phyloP scores from a whole-genome alignment of 768 basidiomycete genomes.

The Boletus pseudopeckii region DNA sequence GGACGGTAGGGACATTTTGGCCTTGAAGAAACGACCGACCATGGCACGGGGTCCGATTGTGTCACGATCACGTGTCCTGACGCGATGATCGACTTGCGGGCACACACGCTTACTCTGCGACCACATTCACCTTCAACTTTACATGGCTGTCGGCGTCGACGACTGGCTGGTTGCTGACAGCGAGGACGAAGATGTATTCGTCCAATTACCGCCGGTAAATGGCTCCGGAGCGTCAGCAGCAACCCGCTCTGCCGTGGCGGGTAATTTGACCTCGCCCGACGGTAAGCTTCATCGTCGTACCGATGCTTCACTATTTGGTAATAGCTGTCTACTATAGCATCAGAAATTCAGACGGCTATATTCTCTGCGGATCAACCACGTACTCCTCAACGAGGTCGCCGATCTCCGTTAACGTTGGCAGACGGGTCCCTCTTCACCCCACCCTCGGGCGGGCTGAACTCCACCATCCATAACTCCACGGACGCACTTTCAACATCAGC shows the following conservation, averaged over 20 bases:
- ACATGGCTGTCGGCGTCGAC: slow-evolving; percentile 15
- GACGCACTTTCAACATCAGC: slow-evolving; percentile 2
- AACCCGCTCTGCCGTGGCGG: not conserved
- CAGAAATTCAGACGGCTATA: slow-evolving; percentile 19
- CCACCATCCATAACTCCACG: slow-evolving; percentile 16
- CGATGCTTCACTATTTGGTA: not conserved
- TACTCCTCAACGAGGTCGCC: slow-evolving; percentile 13
- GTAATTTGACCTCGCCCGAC: not conserved
- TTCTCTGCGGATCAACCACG: slow-evolving; percentile 13
- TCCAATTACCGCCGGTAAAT: not conserved
- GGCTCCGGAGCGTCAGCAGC: not conserved
- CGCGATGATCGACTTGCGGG: slow-evolving; percentile 3
- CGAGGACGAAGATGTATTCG: slow-evolving; percentile 34
- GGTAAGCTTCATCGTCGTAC: slow-evolving; percentile 6
- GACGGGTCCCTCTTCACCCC: slow-evolving; percentile 31
- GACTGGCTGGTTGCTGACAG: slow-evolving; percentile 52
- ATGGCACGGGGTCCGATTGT: not conserved
- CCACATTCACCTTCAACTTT: not conserved
- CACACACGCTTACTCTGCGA: not conserved
- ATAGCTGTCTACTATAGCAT: slow-evolving; percentile 2
- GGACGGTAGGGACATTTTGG: slow-evolving; percentile 11
- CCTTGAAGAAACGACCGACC: too few relatives aligned
- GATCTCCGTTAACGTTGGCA: slow-evolving; percentile 1
- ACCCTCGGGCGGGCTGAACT: not conserved
- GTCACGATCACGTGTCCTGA: slow-evolving; percentile 27